phyloP scores from a whole-genome alignment of 352 stramenopile species.

The Pythium pyrilobum region DNA sequence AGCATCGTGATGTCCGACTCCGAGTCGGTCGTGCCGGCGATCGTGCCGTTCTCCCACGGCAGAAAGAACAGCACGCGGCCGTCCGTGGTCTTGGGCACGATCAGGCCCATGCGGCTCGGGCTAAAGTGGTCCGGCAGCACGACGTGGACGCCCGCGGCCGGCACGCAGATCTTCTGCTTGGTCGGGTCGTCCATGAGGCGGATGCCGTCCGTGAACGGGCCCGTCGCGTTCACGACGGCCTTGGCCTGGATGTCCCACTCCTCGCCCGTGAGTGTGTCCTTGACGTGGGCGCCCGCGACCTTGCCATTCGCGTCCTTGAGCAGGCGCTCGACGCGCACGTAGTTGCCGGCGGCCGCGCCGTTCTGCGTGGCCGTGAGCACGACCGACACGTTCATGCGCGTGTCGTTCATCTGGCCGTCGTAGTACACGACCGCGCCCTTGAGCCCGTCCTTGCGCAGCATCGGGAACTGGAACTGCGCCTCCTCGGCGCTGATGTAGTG shows the following conservation, averaged over 20 bases:
- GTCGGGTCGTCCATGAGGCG: slow-evolving; percentile 91
- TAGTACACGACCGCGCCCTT: slow-evolving; percentile 92
- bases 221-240: slow-evolving; percentile 93
- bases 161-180: slow-evolving; percentile 89
- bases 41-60: slow-evolving; percentile 92
- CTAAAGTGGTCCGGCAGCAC: slow-evolving; percentile 95
- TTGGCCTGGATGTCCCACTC: slow-evolving; percentile 88
- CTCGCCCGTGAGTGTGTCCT: slow-evolving; percentile 86
- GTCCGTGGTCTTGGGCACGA: slow-evolving; percentile 95
- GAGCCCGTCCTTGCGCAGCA: slow-evolving; percentile 88
- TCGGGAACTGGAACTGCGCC: slow-evolving; percentile 92
- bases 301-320: slow-evolving; percentile 87
- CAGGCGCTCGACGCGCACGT: slow-evolving; percentile 84
- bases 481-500: slow-evolving; percentile 90
- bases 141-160: slow-evolving; percentile 92
- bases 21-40: slow-evolving; percentile 93
- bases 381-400: slow-evolving; percentile 93
- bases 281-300: slow-evolving; percentile 81
- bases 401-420: slow-evolving; percentile 94
- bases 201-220: slow-evolving; percentile 90
- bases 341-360: slow-evolving; percentile 90
- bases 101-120: slow-evolving; percentile 92
- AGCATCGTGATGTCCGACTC: slow-evolving; percentile 93
- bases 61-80: slow-evolving; percentile 94
- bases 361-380: slow-evolving; percentile 93